phyloP scores from a whole-genome alignment of 129 eudicot species.

The Glebionis coronaria region DNA sequence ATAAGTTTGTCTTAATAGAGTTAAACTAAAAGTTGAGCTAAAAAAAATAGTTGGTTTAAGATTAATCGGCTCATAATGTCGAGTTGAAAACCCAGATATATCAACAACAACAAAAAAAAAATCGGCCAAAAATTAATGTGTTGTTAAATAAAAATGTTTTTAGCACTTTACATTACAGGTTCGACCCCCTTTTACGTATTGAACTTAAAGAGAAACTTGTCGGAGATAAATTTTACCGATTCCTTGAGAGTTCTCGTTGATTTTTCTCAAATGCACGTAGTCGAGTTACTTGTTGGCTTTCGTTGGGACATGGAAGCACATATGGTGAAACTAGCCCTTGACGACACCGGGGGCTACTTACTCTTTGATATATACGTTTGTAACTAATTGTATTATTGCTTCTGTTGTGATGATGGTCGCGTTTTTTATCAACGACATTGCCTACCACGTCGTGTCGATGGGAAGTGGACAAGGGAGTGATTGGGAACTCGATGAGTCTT shows the following conservation, averaged over 20 bases:
- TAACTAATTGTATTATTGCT: slow-evolving; percentile 3
- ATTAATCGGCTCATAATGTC: too few relatives aligned
- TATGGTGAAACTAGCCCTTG: slow-evolving; percentile 22
- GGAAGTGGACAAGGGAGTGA: slow-evolving; percentile 12
- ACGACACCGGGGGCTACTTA: slow-evolving; percentile 29
- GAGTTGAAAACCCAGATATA: too few relatives aligned
- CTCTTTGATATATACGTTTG: slow-evolving; percentile 1
- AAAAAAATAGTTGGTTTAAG: too few relatives aligned
- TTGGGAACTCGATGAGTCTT: not conserved
- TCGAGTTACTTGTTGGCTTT: slow-evolving; percentile 14
- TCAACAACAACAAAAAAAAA: too few relatives aligned
- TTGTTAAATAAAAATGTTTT: too few relatives aligned
- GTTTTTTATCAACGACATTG: slow-evolving; percentile 4
- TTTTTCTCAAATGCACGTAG: not conserved
- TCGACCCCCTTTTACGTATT: not conserved
- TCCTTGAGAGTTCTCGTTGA: slow-evolving; percentile 9
- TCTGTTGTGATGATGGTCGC: slow-evolving; percentile 4
- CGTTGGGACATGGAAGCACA: slow-evolving; percentile 12
- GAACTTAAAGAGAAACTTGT: not conserved
- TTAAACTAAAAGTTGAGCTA: too few relatives aligned
- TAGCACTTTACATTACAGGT: not conserved
- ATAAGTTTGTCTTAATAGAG: too few relatives aligned
- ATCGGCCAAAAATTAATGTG: too few relatives aligned
- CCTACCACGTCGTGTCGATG: not conserved
- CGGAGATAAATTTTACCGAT: slow-evolving; percentile 1